Percentiles rank a stretch among this genome's conserved stretches.
Evolutionary conservation across 2,329 filamentous ascomycete species (phyloP).

Genomic region (Sarocladiaceae sp.): DNA sequence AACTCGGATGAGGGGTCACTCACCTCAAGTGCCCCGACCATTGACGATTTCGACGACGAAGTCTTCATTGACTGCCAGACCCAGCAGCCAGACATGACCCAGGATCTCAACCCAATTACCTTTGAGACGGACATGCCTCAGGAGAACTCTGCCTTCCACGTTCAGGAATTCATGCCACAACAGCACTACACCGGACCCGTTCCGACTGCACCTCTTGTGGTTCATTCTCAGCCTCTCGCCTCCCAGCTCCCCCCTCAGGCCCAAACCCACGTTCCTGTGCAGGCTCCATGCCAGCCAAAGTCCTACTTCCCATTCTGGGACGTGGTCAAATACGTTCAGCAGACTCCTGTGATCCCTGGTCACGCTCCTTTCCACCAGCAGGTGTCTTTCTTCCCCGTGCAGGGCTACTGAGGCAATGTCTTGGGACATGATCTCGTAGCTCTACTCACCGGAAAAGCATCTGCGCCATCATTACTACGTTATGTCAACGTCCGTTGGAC

Average conservation of each 20-base stretch:
- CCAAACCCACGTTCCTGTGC: slow-evolving; percentile 19
- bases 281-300: slow-evolving; percentile 38
- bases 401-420: slow-evolving; percentile 29
- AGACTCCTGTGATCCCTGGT: slow-evolving; percentile 41
- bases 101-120: slow-evolving; percentile 37
- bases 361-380: slow-evolving; percentile 46
- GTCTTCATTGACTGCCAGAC: slow-evolving; percentile 38
- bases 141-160: slow-evolving; percentile 31
- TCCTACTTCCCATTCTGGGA: slow-evolving; percentile 49
- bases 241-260: neutral
- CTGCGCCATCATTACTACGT: too few relatives aligned
- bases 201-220: slow-evolving; percentile 17
- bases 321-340: slow-evolving; percentile 48
- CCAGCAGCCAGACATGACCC: slow-evolving; percentile 29
- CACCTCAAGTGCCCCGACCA: slow-evolving; percentile 48
- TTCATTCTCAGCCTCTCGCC: slow-evolving; percentile 16
- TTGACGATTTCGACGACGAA: slow-evolving; percentile 47
- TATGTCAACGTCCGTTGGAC: too few relatives aligned
- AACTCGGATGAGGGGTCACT: slow-evolving; percentile 52
- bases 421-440: neutral
- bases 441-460: too few relatives aligned
- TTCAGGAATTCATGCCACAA: slow-evolving; percentile 40
- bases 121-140: slow-evolving; percentile 44
- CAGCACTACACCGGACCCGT: slow-evolving; percentile 41
- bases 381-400: slow-evolving; percentile 47